phyloP scores from a whole-genome alignment of 2,329 filamentous ascomycete species.

The Phialemonium atrogriseum region DNA sequence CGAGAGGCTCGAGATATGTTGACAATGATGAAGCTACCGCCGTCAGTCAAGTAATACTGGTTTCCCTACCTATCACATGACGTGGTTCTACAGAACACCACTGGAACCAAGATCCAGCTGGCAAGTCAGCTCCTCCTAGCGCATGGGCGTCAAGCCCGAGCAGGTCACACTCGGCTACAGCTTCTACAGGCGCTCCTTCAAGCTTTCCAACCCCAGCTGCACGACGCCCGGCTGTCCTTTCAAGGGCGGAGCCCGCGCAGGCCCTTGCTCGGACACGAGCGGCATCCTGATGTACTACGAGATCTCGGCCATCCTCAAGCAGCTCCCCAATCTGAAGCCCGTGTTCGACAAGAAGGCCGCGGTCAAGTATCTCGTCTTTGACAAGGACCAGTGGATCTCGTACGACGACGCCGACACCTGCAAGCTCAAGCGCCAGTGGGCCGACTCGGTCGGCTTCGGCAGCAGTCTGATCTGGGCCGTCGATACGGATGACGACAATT shows the following conservation, averaged over 20 bases:
- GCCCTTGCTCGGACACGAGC: conserved; percentile 7
- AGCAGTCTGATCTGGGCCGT: too few species aligned
- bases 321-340: conserved; percentile 8
- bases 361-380: conserved; percentile 10
- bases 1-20: too few species aligned
- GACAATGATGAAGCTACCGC: too few species aligned
- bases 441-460: too few species aligned
- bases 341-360: conserved; percentile 9
- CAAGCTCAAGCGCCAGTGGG: too few species aligned
- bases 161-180: conserved; percentile 31
- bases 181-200: conserved; percentile 27
- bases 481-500: too few species aligned
- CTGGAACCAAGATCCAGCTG: conserved; percentile 30
- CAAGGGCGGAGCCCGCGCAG: conserved; percentile 7
- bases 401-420: conserved; percentile 11
- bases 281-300: conserved; percentile 5
- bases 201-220: conserved; percentile 9
- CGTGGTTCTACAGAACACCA: too few species aligned
- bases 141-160: conserved; percentile 24
- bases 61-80: too few species aligned
- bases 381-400: conserved; percentile 10
- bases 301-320: conserved; percentile 2
- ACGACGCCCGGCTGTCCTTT: conserved; percentile 12
- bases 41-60: too few species aligned
- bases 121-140: conserved; percentile 33